Evolutionary conservation across 139 green algal species (phyloP).

Genomic region (Closterium sp.): DNA sequence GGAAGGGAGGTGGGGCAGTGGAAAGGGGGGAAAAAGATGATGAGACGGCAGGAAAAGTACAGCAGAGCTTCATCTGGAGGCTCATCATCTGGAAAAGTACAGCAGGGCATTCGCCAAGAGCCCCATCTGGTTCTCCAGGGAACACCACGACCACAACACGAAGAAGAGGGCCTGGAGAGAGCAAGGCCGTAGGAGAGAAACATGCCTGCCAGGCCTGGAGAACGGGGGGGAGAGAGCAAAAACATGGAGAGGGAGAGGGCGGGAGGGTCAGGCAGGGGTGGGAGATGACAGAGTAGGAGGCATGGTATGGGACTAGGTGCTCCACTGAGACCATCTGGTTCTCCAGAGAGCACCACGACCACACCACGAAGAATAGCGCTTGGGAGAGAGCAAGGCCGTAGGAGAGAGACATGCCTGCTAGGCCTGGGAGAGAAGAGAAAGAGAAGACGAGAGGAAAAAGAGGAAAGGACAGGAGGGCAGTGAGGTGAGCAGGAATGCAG

Average conservation of each 20-base stretch:
- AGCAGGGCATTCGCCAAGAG: too few species aligned
- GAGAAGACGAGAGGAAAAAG: too few species aligned
- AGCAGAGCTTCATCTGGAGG: too few species aligned
- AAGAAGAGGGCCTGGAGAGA: constrained; percentile 82
- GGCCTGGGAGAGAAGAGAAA: constrained; percentile 51
- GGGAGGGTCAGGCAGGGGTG: background rate
- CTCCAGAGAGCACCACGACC: constrained; percentile 60
- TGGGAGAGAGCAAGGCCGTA: constrained; percentile 81
- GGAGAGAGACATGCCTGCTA: constrained; percentile 87
- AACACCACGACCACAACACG: constrained; percentile 66
- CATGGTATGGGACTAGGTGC: too few species aligned
- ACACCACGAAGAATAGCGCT: constrained; percentile 74
- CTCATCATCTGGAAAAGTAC: too few species aligned
- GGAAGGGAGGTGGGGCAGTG: background rate
- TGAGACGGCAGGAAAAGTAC: background rate
- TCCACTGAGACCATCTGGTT: background rate
- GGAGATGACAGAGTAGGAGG: too few species aligned
- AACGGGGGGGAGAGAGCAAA: too few species aligned
- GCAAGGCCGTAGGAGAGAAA: constrained; percentile 83
- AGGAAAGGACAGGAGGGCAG: too few species aligned
- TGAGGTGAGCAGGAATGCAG: too few species aligned
- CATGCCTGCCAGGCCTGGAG: constrained; percentile 79
- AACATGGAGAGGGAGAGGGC: background rate
- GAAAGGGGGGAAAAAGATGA: background rate
- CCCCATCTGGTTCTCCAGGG: too few species aligned